Base-by-base conservation (phyloP, 1,284 basidiomycete genomes). In the Golubevia pallescens region DNA sequence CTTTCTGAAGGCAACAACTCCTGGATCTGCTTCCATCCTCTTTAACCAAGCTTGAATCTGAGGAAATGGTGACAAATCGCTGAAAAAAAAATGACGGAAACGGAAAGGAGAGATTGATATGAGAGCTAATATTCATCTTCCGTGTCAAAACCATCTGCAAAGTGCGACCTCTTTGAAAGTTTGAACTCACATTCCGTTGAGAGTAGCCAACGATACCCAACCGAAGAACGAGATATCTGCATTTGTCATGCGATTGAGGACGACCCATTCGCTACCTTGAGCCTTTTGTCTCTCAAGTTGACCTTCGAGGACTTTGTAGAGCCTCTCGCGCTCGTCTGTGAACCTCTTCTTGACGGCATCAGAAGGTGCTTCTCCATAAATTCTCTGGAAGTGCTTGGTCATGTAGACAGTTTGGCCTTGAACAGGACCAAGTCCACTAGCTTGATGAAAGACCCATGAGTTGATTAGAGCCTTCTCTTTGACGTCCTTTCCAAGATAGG, bases 1-100 rank as follows among this genome's bases (percentile, higher is more conserved):
- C n/a, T n/a, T n/a, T n/a, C n/a, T n/a, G n/a, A n/a, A n/a, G n/a
- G n/a, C n/a, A n/a, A n/a, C n/a, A n/a, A n/a, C n/a, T n/a, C n/a
- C n/a, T n/a, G n/a, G n/a, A n/a, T 38, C 34, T 38, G 3, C 10
- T 10, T 38, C 34, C 34, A 38, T 38, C 34, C 3, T 38, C 34
- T 38, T 38, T 4, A 4, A 5, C 34, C 34, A 38, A 5, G 34
- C 34, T 38, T 38, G 34, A 38, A 38, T 10, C 5, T 10, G 3
- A 5, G 34, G 34, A 10, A 5, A 38, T 4, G 10, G 34, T 5
- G 34, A 38, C 3, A 38, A 10, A 38, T 38, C 34, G 34, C 34
- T 38, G 34, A 56, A 56, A 56, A 56, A 56, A 56, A 56, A 56
- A 56, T 21, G 24, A 56, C 20, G 13, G 24, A 56, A 56, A 56